Base-by-base conservation (phyloP, 352 stramenopile species). In the Phytopythium boreale region DNA sequence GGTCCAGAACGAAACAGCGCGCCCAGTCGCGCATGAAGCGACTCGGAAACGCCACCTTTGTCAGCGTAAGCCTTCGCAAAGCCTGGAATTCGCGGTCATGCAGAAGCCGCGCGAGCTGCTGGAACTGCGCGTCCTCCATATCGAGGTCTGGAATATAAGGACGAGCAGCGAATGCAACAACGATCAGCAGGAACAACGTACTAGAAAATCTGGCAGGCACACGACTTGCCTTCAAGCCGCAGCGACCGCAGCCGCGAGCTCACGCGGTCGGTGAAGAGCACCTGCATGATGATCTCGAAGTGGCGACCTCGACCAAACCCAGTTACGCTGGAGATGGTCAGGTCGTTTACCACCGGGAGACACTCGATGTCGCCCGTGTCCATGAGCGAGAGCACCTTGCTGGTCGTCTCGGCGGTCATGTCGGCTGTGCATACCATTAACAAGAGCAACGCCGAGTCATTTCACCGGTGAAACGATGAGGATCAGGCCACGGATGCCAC, bases 21-120 rank as follows among this genome's bases (percentile, higher is more conserved):
- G 62, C 63, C 80, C 75, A 89, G 44, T 89, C 80, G 44, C 80
- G 70, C 61, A 91, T 72, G 63, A 88, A 89, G 19, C 80, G 72
- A 63, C 80, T 88, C 26, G 72, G 82, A 46, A 88, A 91, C 10
- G 71, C 52, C 46, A 87, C 82, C 0, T 57, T 50, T 0, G 76
- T 69, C 31, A 91, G 24, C 20, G 68, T 68, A 0, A 91, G 46
- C 51, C 43, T 39, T 14, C 60, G 31, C 1, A 91, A 58, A 31
- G 26, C 31, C 20, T 71, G 77, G 50, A 89, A 91, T 4, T 64
- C 62, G 11, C 74, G 73, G 20, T 79, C 76, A 66, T 81, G 77
- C 52, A 85, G 75, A 27, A 91, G 61, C 44, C 52, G 59, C 12
- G 74, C 62, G 14, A 91, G 60, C 11, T 84, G 70, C 24, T 71